These are phyloP conservation scores for Cladosporium cucumerinum DNA, from an alignment of 2,329 filamentous ascomycete genomes.

Conservation along the genomic window DNA sequence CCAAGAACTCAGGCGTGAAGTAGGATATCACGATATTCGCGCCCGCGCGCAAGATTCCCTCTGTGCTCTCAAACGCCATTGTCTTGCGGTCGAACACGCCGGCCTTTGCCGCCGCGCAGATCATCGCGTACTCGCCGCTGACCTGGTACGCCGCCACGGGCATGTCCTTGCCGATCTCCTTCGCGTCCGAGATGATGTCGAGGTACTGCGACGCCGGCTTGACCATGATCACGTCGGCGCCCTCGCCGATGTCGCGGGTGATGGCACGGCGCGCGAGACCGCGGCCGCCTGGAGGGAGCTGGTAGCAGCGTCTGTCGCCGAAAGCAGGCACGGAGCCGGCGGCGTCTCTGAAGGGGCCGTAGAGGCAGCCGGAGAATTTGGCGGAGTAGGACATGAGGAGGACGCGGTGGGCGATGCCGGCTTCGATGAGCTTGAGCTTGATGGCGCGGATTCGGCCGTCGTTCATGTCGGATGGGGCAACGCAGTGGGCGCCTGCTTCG, in stretches of 20 bases:
- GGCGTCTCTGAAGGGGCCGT: slow-evolving; percentile 95
- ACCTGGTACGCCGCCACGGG: slow-evolving; percentile 96
- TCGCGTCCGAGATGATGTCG: slow-evolving; percentile 96
- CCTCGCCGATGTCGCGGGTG: slow-evolving; percentile 82
- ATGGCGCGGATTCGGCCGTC: slow-evolving; percentile 96
- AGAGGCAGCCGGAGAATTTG: slow-evolving; percentile 94
- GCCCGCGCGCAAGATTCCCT: slow-evolving; percentile 88
- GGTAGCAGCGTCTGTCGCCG: slow-evolving; percentile 94
- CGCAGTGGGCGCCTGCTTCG: slow-evolving; percentile 91
- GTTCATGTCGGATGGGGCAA: slow-evolving; percentile 98
- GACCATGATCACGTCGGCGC: slow-evolving; percentile 98
- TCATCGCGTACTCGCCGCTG: slow-evolving; percentile 96
- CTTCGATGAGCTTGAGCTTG: slow-evolving; percentile 95
- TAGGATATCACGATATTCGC: slow-evolving; percentile 93
- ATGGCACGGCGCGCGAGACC: slow-evolving; percentile 91
- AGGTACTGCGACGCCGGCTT: slow-evolving; percentile 95
- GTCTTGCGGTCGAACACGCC: slow-evolving; percentile 92
- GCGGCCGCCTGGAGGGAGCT: slow-evolving; percentile 86
- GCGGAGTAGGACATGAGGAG: slow-evolving; percentile 97
- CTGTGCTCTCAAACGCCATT: slow-evolving; percentile 92
- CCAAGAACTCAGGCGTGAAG: slow-evolving; percentile 76
- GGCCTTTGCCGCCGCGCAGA: slow-evolving; percentile 90
- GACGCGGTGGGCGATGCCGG: slow-evolving; percentile 85
- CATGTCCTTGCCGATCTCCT: slow-evolving; percentile 86
- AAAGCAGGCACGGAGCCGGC: slow-evolving; percentile 88